phyloP scores from a whole-genome alignment of 2,329 filamentous ascomycete species.

The Polychaeton citri region DNA sequence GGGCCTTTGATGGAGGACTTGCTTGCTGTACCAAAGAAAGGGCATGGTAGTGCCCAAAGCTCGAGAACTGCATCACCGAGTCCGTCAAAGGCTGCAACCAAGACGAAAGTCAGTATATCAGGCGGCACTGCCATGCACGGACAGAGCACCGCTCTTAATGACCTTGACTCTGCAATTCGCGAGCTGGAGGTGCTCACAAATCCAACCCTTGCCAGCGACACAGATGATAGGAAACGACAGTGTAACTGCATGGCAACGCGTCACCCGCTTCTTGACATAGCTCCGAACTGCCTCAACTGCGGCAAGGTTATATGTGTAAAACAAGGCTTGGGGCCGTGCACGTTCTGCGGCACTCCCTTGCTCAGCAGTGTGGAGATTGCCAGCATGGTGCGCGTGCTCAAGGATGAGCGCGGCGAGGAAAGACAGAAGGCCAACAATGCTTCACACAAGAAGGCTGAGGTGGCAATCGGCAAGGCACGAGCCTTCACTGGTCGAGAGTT shows the following conservation, averaged over 20 bases:
- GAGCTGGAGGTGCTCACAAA: slow-evolving; percentile 87
- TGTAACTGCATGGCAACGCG: slow-evolving; percentile 82
- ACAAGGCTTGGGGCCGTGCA: slow-evolving; percentile 87
- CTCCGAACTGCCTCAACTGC: slow-evolving; percentile 83
- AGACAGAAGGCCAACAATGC: slow-evolving; percentile 71
- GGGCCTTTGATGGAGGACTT: slow-evolving; percentile 74
- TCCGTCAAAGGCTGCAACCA: slow-evolving; percentile 30
- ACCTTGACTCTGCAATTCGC: slow-evolving; percentile 66
- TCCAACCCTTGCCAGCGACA: slow-evolving; percentile 36
- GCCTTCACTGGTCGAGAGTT: slow-evolving; percentile 24
- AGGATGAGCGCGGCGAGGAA: slow-evolving; percentile 75
- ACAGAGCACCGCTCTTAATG: slow-evolving; percentile 57
- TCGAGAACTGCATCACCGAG: slow-evolving; percentile 38
- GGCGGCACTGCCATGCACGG: slow-evolving; percentile 75
- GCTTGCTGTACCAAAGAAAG: slow-evolving; percentile 33
- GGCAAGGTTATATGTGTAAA: slow-evolving; percentile 93
- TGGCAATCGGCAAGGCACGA: slow-evolving; percentile 31
- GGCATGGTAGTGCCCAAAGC: slow-evolving; percentile 29
- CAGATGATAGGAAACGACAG: slow-evolving; percentile 45
- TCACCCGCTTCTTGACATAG: slow-evolving; percentile 78
- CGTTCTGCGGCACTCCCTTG: slow-evolving; percentile 68
- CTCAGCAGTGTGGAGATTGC: slow-evolving; percentile 63
- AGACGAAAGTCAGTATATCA: slow-evolving; percentile 57
- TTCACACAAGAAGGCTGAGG: slow-evolving; percentile 51
- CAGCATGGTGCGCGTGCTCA: slow-evolving; percentile 70